Percentiles rank a stretch among this genome's conserved stretches.
Conservation (phyloP, 768 basidiomycete genomes). For the Amanita subjunquillea region DNA sequence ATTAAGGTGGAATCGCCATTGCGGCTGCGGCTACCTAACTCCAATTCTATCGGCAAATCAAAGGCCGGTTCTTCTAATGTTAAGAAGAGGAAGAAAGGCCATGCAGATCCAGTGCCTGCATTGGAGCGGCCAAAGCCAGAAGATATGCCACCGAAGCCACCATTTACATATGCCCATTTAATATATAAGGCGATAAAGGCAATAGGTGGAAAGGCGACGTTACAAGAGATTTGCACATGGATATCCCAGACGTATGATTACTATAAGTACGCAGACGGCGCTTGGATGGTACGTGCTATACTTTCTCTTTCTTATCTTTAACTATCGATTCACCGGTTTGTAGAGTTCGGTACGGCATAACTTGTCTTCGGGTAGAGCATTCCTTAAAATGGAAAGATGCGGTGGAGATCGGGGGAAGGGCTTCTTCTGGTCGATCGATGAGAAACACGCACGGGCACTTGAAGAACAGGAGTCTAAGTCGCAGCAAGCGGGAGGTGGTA, state of each 20-base stretch:
- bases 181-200: conserved; percentile 84
- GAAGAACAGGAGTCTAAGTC: conserved; percentile 61
- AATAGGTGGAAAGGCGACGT: conserved; percentile 75
- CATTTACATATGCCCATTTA: conserved; percentile 83
- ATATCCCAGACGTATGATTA: conserved; percentile 84
- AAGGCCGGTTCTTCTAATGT: conserved; percentile 23
- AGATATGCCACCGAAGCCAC: conserved; percentile 83
- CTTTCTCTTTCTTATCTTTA: neutral
- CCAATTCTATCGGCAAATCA: conserved; percentile 44
- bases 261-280: conserved; percentile 78
- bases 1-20: conserved; percentile 17
- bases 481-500: conserved; percentile 24
- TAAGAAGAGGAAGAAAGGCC: conserved; percentile 69
- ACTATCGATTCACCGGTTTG: neutral
- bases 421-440: conserved; percentile 88
- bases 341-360: conserved; percentile 94
- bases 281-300: conserved; percentile 73
- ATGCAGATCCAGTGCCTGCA: conserved; percentile 28
- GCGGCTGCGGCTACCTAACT: conserved; percentile 50
- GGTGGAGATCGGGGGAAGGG: conserved; percentile 86
- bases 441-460: conserved; percentile 53
- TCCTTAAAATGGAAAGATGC: conserved; percentile 82
- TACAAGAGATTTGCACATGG: conserved; percentile 90
- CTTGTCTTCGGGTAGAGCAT: conserved; percentile 85
- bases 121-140: conserved; percentile 44